phyloP scores from a whole-genome alignment of 352 stramenopile genomes.

The Lagenidium giganteum region DNA sequence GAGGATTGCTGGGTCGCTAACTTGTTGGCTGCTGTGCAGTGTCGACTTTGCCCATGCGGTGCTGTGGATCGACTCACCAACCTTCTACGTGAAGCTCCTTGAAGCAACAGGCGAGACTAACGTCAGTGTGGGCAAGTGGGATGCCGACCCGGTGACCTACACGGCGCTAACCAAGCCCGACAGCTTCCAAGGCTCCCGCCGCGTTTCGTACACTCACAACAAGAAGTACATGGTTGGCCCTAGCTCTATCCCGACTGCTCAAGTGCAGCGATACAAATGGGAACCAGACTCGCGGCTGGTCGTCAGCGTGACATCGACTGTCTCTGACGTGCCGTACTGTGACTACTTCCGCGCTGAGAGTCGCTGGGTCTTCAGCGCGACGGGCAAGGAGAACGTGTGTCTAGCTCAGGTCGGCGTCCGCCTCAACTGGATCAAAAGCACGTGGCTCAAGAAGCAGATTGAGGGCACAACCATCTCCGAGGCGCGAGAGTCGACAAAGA shows the following conservation, averaged over 20 bases:
- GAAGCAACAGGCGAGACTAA: slow-evolving; percentile 47
- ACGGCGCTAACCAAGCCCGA: slow-evolving; percentile 51
- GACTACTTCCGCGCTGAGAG: slow-evolving; percentile 86
- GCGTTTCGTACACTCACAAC: slow-evolving; percentile 71
- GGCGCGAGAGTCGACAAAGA: slow-evolving; percentile 47
- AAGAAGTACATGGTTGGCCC: slow-evolving; percentile 88
- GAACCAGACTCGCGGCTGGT: slow-evolving; percentile 37
- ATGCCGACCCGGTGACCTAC: slow-evolving; percentile 33
- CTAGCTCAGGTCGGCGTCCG: slow-evolving; percentile 60
- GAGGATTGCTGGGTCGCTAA: neutral
- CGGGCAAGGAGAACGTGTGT: slow-evolving; percentile 27
- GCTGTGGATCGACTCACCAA: slow-evolving; percentile 58
- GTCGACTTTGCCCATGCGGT: slow-evolving; percentile 53
- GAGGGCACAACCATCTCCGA: slow-evolving; percentile 74
- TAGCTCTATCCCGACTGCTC: slow-evolving; percentile 66
- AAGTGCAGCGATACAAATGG: slow-evolving; percentile 67
- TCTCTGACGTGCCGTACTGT: slow-evolving; percentile 79
- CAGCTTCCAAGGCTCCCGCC: slow-evolving; percentile 51
- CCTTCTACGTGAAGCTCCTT: slow-evolving; percentile 44
- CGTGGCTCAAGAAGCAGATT: slow-evolving; percentile 88
- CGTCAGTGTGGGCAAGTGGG: slow-evolving; percentile 49
- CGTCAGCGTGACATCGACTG: slow-evolving; percentile 61
- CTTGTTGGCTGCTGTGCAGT: slow-evolving; percentile 18
- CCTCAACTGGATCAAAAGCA: slow-evolving; percentile 78
- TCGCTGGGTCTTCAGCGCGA: slow-evolving; percentile 78